A percentile compares a stretch with the other conserved stretches of the same genome.
Conservation (phyloP, 495 filamentous ascomycete genomes). For the Saxophila tyrrhenica region DNA sequence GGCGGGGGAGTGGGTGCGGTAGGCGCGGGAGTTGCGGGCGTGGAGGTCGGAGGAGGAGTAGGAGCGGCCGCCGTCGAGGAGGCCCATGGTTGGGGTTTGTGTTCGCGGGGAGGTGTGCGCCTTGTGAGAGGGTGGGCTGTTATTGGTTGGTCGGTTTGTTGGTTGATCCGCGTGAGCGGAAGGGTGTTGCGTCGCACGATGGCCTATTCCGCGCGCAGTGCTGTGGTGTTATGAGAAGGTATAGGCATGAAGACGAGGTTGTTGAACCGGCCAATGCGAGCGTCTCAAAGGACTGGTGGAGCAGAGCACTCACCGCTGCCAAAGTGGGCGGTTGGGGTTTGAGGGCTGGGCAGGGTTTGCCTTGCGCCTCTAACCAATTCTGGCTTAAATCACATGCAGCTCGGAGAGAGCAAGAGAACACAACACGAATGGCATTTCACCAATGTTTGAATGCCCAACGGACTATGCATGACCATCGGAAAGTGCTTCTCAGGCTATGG, state of each 20-base stretch:
- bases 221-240: too few relatives aligned
- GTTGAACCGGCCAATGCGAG: not conserved
- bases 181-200: too few relatives aligned
- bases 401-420: too few relatives aligned
- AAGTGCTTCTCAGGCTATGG: too few relatives aligned
- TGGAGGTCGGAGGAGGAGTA: slow-evolving; percentile 11
- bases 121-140: not conserved
- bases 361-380: not conserved
- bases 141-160: not conserved
- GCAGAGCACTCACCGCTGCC: not conserved
- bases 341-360: not conserved
- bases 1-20: slow-evolving; percentile 9
- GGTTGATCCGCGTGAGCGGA: too few relatives aligned
- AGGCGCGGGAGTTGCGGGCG: slow-evolving; percentile 4
- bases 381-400: too few relatives aligned
- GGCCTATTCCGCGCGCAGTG: too few relatives aligned
- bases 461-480: too few relatives aligned
- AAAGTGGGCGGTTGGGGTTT: not conserved
- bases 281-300: not conserved
- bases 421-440: too few relatives aligned
- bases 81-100: slow-evolving; percentile 14
- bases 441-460: too few relatives aligned
- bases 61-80: slow-evolving; percentile 19
- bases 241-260: not conserved
- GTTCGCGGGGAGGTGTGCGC: not conserved